phyloP scores from a whole-genome alignment of 179 eudicot species.

The Amaranthus tricolor region DNA sequence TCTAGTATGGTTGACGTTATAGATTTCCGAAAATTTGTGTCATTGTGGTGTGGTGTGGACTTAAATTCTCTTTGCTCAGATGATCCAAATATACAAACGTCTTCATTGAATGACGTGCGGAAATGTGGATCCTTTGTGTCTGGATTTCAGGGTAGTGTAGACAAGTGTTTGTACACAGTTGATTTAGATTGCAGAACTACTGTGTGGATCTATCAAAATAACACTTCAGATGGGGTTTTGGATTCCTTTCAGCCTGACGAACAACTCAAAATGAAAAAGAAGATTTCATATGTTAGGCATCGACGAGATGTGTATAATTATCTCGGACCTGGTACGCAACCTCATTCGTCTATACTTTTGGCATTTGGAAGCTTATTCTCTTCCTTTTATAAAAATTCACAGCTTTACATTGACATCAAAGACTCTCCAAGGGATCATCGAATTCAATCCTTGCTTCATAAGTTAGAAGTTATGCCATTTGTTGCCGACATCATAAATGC shows the following conservation, averaged over 20 bases:
- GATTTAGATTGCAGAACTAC: conserved; percentile 79
- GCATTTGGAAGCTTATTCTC: conserved; percentile 90
- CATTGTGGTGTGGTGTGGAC: conserved; percentile 63
- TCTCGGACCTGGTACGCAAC: conserved; percentile 78
- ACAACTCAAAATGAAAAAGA: conserved; percentile 71
- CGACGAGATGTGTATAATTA: conserved; percentile 61
- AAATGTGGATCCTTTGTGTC: conserved; percentile 70
- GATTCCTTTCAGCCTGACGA: conserved; percentile 94
- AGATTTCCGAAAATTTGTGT: conserved; percentile 65
- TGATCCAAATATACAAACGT: conserved; percentile 31
- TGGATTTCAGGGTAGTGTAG: conserved; percentile 48
- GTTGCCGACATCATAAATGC: conserved; percentile 53
- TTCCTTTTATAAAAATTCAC: conserved; percentile 73
- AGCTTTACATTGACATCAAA: conserved; percentile 68
- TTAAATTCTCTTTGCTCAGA: conserved; percentile 45
- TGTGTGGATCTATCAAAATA: conserved; percentile 71
- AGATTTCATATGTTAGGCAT: conserved; percentile 61
- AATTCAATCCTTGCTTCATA: conserved; percentile 55
- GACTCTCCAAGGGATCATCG: conserved; percentile 53
- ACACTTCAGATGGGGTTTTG: conserved; percentile 53
- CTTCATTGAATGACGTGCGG: conserved; percentile 40
- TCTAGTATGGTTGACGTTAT: conserved; percentile 46
- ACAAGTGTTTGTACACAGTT: conserved; percentile 57
- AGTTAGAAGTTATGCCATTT: conserved; percentile 67
- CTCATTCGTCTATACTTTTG: conserved; percentile 52